Base-by-base conservation (phyloP, 2,329 filamentous ascomycete genomes). In the Colletotrichum plurivorum region DNA sequence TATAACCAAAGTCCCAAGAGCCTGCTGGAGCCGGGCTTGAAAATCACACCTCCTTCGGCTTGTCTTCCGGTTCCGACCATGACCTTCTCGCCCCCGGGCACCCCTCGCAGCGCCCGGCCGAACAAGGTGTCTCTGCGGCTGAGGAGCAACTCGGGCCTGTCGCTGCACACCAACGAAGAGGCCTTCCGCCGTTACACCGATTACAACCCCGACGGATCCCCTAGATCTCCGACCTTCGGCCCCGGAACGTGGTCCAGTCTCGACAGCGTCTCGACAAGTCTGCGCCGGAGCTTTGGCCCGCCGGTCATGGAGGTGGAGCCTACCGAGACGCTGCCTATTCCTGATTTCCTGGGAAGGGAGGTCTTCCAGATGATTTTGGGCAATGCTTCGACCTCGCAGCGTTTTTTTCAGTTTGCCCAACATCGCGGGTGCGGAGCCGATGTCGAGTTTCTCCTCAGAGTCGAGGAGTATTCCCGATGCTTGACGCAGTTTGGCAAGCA, bases 371-470 rank as follows among this genome's bases (percentile, higher is more conserved):
- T 85, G 71, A 84, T 85, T 1, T 79, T 89, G 55, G 80, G 83
- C 70, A 84, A 87, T 69, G 82, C 84, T 0, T 78, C 78, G 4
- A 85, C 84, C 0, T 81, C 81, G 2, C 79, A 82, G 64, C 81
- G 84, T 39, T 76, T 89, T 20, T 79, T 83, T 63, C 81, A 80
- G 51, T 89, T 87, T 73, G 85, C 86, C n/a, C 81, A 84, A 55
- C 80, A 75, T 36, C 77, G 80, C 39, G 80, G 84, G 41, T 83
- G 81, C 63, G 83, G 81, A 1, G 83, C 87, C 61, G 84, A 87
- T 68, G 78, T 89, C 65, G 85, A 84, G 63, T 87, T 86, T 62
- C 76, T 87, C 22, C 78, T 85, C 62, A 85, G 85, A 77, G 84
- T 84, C 51, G 81, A 85, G 73, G 82, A 82, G 56, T 87, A 86